Base-by-base conservation (phyloP, 2,329 filamentous ascomycete genomes). In the Aureobasidium mangrovei region DNA sequence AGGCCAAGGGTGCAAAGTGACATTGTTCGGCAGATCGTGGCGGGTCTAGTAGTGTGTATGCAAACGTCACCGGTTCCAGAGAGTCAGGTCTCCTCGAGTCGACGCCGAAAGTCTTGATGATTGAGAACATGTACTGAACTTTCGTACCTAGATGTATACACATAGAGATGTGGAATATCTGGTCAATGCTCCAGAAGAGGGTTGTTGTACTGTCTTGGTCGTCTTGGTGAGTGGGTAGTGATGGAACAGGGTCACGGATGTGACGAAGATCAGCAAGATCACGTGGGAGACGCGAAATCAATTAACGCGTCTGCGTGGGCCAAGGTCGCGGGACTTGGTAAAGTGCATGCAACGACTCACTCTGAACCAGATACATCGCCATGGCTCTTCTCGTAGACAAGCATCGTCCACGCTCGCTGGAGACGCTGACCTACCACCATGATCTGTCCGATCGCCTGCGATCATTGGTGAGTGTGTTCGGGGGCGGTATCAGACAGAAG, bases 381-480 rank as follows among this genome's bases (percentile, higher is more conserved):
- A 85, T 85, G 82, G 80, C 82, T 56, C 72, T 85, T 9, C 72
- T 85, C 36, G 81, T 85, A 42, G 82, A 85, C 62, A 84, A 82
- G 63, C 74, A 84, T 59, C 77, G 82, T 10, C 88, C 88, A 4
- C 80, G 85, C 59, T 86, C 84, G 32, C 79, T 93, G 0, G 86
- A 91, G 58, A 74, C 78, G 39, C 79, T 96, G 57, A 88, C 86
- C 62, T 98, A 97, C 65, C 93, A 98, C 63, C 72, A 82, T 54
- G 89, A 95, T 59, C 81, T 98, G 42, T 96, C 93, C 8, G 85
- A 89, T 28, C 83, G 91, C 56, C 79, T 98, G 44, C 83, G 84
- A 62, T 89, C 93, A 31, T 78, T 98, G 59, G 91, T 95, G 81
- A 63, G 80, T 62, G 31, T 42, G 35, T 29, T 18, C 10, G 7